Evolutionary conservation across 2,329 filamentous ascomycete genomes (phyloP).

Genomic region (Pestalotiopsis sp.): DNA sequence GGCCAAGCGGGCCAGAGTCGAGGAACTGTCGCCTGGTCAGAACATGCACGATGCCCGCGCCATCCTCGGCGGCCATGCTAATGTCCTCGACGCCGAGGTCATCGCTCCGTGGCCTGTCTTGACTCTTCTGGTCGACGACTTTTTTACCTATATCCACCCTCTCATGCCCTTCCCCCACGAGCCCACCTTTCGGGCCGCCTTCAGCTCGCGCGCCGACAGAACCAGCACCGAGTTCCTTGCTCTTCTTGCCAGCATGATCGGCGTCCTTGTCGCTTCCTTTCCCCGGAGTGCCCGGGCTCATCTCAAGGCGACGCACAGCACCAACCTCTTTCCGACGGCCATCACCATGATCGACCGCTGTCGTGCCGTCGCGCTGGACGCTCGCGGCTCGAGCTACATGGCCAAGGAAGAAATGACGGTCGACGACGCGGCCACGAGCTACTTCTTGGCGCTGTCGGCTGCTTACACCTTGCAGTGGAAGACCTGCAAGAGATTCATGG

Average conservation of each 20-base stretch:
- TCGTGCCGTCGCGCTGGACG: conserved; percentile 68
- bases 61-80: conserved; percentile 42
- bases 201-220: conserved; percentile 67
- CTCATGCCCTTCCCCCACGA: conserved; percentile 79
- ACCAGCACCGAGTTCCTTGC: conserved; percentile 69
- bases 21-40: conserved; percentile 43
- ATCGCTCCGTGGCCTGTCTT: conserved; percentile 73
- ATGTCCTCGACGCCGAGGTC: conserved; percentile 62
- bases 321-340: conserved; percentile 68
- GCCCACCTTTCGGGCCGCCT: conserved; percentile 72
- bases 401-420: conserved; percentile 55
- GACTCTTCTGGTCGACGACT: conserved; percentile 74
- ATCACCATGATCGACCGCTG: conserved; percentile 73
- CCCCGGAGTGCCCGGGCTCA: conserved; percentile 72
- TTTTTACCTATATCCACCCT: conserved; percentile 81
- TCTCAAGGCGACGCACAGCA: conserved; percentile 66
- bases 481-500: conserved; percentile 69
- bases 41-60: conserved; percentile 52
- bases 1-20: conserved; percentile 49
- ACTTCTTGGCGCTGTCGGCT: conserved; percentile 70
- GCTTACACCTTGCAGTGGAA: conserved; percentile 71
- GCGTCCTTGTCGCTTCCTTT: conserved; percentile 73
- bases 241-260: conserved; percentile 75
- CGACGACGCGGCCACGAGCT: conserved; percentile 72
- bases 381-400: conserved; percentile 56